Base-by-base conservation (phyloP, 1,139 yeast genomes). In the Pichia kudriavzevii region DNA sequence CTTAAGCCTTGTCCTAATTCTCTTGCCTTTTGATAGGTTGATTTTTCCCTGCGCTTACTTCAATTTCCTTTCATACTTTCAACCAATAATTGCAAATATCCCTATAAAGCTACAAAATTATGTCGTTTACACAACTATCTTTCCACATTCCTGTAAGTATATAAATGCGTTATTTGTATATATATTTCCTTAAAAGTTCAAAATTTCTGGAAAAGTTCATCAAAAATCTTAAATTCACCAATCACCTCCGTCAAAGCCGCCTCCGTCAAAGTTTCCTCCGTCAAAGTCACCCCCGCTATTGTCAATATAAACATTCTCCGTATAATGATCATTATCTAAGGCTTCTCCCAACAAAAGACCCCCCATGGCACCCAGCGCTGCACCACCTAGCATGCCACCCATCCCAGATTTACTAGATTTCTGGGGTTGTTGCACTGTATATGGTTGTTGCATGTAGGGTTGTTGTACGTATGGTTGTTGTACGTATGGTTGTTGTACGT, bases 221-320 rank as follows among this genome's bases (percentile, higher is more conserved):
- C n/a, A n/a, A n/a, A n/a, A n/a, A n/a, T n/a, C n/a, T n/a, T n/a
- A n/a, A n/a, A n/a, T n/a, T n/a, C n/a, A n/a, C n/a, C n/a, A 29
- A 11, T 28, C 40, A 24, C 59, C 52, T 23, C 62, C 57, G 23
- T 58, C 55, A 14, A 28, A 28, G 23, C 62, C 52, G 31, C 64
- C 56, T n/a, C 31, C 40, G n/a, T n/a, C n/a, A 24, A 38, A 50
- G 18, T 35, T 47, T 5, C 47, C 49, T 9, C 43, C 44, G 9
- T 49, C 55, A 30, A 28, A 44, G 17, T 41, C 52, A 13, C 46
- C 49, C 4, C 49, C 52, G 16, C 40, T 41, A 22, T 40, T 40
- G 14, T 36, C 47, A 23, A 31, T 37, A 25, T 41, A 42, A 13
- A 36, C 43, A 30, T 28, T 33, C 8, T 27, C 36, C 7, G 17